These are phyloP conservation scores for Boletus smithii DNA, from an alignment of 1,284 basidiomycete species.

Conservation along the genomic window DNA sequence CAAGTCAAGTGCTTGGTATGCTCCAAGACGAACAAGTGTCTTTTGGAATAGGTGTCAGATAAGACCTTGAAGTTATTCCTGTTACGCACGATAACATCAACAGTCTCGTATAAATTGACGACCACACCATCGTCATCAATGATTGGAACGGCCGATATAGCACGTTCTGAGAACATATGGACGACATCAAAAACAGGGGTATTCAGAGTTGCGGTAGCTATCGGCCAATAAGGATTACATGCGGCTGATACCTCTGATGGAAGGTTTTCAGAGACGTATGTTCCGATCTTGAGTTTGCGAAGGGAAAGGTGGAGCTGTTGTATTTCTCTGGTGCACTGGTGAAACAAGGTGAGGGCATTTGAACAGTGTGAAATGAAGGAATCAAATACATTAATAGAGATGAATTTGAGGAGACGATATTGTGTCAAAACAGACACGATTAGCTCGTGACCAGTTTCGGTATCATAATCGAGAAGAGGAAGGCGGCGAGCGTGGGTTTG, in stretches of 20 bases:
- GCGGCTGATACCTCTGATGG: slow-evolving; percentile 42
- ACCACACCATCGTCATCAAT: slow-evolving; percentile 92
- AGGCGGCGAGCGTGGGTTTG: slow-evolving; percentile 94
- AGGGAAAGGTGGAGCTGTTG: slow-evolving; percentile 76
- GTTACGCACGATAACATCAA: slow-evolving; percentile 91
- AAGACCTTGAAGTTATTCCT: neutral
- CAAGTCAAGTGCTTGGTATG: slow-evolving; percentile 91
- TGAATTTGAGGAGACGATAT: slow-evolving; percentile 97
- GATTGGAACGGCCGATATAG: slow-evolving; percentile 97
- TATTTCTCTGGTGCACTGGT: slow-evolving; percentile 72
- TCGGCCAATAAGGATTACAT: slow-evolving; percentile 78
- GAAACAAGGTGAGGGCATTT: slow-evolving; percentile 8
- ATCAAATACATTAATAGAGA: slow-evolving; percentile 91
- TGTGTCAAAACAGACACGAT: slow-evolving; percentile 97
- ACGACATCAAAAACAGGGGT: slow-evolving; percentile 98
- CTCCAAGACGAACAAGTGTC: slow-evolving; percentile 93
- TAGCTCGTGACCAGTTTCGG: slow-evolving; percentile 92
- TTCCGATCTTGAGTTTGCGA: slow-evolving; percentile 88
- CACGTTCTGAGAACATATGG: slow-evolving; percentile 95
- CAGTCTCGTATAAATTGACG: slow-evolving; percentile 96
- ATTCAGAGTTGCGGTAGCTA: slow-evolving; percentile 87
- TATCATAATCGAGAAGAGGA: slow-evolving; percentile 90
- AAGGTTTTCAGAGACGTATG: slow-evolving; percentile 68
- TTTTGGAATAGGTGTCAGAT: slow-evolving; percentile 34
- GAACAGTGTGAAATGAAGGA: slow-evolving; percentile 5